Conservation (phyloP, 2,329 filamentous ascomycete genomes). For the Neonectria sp. region DNA sequence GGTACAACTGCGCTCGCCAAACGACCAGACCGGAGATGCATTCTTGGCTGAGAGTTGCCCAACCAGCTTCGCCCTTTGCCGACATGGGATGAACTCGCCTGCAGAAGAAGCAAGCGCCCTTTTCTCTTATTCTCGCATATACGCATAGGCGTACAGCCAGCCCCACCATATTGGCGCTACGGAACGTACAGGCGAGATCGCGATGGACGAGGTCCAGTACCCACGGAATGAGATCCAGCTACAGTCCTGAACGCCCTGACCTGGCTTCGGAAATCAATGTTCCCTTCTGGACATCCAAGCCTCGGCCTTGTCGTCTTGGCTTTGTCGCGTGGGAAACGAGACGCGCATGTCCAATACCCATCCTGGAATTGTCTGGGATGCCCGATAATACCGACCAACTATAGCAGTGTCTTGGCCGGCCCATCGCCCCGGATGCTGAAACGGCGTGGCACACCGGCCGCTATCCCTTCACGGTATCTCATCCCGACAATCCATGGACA, state of each 20-base stretch:
- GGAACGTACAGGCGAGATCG: slow-evolving; percentile 1
- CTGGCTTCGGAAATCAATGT: not conserved
- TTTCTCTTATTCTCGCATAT: not conserved
- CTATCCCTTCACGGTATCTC: slow-evolving; percentile 39
- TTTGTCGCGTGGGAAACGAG: not conserved
- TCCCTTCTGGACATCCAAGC: not conserved
- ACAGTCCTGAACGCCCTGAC: not conserved
- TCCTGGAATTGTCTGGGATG: not conserved
- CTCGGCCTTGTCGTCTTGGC: not conserved
- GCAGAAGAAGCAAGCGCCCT: not conserved
- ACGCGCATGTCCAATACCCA: not conserved
- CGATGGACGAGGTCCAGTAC: not conserved
- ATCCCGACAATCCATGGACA: slow-evolving; percentile 31
- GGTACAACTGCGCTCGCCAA: slow-evolving; percentile 39
- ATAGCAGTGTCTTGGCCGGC: slow-evolving; percentile 3
- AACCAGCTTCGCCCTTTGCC: not conserved
- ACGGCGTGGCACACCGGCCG: slow-evolving; percentile 32
- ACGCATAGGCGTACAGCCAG: not conserved
- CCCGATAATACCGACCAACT: not conserved
- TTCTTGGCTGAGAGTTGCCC: not conserved
- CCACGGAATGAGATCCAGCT: not conserved
- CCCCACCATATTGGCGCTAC: not conserved
- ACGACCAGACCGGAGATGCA: slow-evolving; percentile 20
- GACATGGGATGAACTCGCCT: slow-evolving; percentile 27
- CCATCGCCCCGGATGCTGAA: slow-evolving; percentile 36